Base-by-base conservation (phyloP, 768 basidiomycete species). In the Boletus coccyginus region DNA sequence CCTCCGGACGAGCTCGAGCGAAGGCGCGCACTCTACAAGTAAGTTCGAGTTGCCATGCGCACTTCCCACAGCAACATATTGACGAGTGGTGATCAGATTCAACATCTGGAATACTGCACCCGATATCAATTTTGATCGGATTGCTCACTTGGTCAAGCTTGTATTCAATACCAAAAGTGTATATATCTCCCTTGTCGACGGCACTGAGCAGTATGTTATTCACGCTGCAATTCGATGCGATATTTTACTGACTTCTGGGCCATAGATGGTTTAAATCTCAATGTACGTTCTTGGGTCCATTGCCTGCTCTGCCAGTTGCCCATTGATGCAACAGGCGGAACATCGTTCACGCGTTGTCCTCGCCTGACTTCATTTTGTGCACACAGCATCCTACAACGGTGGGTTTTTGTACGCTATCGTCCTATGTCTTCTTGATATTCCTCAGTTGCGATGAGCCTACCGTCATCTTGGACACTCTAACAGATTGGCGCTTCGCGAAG, bases 91-190 rank as follows among this genome's bases (percentile, higher is more conserved):
- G 12, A 53, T 31, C 59, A 90, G 92, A 61, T 95, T 92, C 75
- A 93, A 94, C 62, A 89, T 97, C 47, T 87, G 92, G 82, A 84
- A 90, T 60, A 94, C 93, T 0, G 85, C 86, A 16, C 78, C 86
- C 10, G 95, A 98, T 69, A 77, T 83, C 59, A 95, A 96, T 68
- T 97, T 98, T 67, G 94, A 97, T 71, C 84, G 95, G 17, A 95
- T 97, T 61, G 91, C 87, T 16, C 93, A 96, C 69, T 81, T 98
- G 29, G 90, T 90, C 40, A 95, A 95, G 74, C 76, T 97, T 40
- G 95, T 98, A 8, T 98, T 98, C 72, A 89, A 81, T 65, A 90
- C 94, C 2, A 91, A 90, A 68, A 86, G 89, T 14, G 94, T 95
- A 3, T 70, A 85, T 24, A 90, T 98, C 21, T 84, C 88, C 9